Base-by-base conservation (phyloP, 108 stramenopile genomes). In the Seminavis robusta region DNA sequence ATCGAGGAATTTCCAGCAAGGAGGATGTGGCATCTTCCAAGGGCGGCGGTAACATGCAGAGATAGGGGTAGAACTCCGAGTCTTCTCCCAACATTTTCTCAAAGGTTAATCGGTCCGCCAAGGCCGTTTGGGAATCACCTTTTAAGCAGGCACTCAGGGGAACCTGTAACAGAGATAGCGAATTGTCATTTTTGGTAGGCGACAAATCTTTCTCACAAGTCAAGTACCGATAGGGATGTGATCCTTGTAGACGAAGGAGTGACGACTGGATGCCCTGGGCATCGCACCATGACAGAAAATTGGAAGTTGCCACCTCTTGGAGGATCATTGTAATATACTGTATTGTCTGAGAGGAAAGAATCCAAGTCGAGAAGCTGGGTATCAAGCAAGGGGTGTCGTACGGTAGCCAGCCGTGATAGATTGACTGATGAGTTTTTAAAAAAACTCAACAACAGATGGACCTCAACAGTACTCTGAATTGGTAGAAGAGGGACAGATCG, bases 221-320 rank as follows among this genome's bases (percentile, higher is more conserved):
- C n/a, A 70, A 66, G 3, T 45, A 61, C 44, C 61, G 65, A 38
- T 67, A 76, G 19, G 80, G 70, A 52, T 69, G 36, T 64, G 62
- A 27, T 61, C 37, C 21, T 53, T 57, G 38, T 65, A 33, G 9
- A 59, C 56, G 23, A 83, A 42, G 61, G 16, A 87, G 67, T 0
- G 77, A 72, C 16, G 82, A 77, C 45, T 61, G 40, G 16, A 87
- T 79, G 5, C 80, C 80, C 52, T 69, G 63, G 4, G 79, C 74
- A 17, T 66, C 56, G 21, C 79, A 65, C 86, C 86, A 87, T 49
- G 77, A 70, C 24, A 71, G 61, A 52, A 87, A 87, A n/a, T n/a
- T n/a, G n/a, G n/a, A n/a, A n/a, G n/a, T n/a, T n/a, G n/a, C n/a
- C n/a, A n/a, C n/a, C n/a, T n/a, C n/a, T n/a, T n/a, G n/a, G n/a